These are phyloP conservation scores for Trypanosoma vivax DNA, from an alignment of 208 protist genomes.

Conservation along the genomic window DNA sequence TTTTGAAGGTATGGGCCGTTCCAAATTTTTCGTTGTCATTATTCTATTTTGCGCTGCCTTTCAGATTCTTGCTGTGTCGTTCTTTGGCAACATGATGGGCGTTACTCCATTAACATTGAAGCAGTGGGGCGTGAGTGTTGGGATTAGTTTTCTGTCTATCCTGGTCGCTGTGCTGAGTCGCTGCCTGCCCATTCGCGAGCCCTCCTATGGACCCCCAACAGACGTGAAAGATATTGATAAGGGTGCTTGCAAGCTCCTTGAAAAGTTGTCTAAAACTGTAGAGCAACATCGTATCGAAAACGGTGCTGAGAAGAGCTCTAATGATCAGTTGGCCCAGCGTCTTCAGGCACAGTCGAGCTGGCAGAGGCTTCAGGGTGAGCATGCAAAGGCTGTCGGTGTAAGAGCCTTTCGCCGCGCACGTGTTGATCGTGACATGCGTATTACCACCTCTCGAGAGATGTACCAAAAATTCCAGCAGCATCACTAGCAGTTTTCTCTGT, in stretches of 20 bases:
- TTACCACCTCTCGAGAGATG: background rate
- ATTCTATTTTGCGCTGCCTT: constrained; percentile 57
- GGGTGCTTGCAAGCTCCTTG: constrained; percentile 19
- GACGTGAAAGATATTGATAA: constrained; percentile 31
- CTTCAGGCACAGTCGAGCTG: constrained; percentile 53
- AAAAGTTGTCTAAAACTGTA: constrained; percentile 46
- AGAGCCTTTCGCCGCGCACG: constrained; percentile 60
- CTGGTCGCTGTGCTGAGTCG: constrained; percentile 29
- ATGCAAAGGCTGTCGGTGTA: constrained; percentile 40
- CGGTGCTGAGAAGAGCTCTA: constrained; percentile 24
- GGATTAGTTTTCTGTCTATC: constrained; percentile 26
- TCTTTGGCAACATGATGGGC: constrained; percentile 86
- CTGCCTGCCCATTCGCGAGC: constrained; percentile 33
- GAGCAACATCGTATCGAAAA: constrained; percentile 33
- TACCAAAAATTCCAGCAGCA: constrained; percentile 3
- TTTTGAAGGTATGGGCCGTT: constrained; percentile 58
- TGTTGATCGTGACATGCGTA: constrained; percentile 23
- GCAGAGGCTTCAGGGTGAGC: constrained; percentile 45
- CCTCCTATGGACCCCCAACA: constrained; percentile 21
- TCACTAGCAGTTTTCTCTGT: background rate
- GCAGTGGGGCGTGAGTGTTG: constrained; percentile 44
- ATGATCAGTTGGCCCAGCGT: constrained; percentile 30
- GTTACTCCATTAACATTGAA: constrained; percentile 31
- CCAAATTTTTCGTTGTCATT: constrained; percentile 64
- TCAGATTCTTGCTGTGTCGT: constrained; percentile 83